phyloP scores from a whole-genome alignment of 202 grass and related monocot species.

The Zizania palustris region DNA sequence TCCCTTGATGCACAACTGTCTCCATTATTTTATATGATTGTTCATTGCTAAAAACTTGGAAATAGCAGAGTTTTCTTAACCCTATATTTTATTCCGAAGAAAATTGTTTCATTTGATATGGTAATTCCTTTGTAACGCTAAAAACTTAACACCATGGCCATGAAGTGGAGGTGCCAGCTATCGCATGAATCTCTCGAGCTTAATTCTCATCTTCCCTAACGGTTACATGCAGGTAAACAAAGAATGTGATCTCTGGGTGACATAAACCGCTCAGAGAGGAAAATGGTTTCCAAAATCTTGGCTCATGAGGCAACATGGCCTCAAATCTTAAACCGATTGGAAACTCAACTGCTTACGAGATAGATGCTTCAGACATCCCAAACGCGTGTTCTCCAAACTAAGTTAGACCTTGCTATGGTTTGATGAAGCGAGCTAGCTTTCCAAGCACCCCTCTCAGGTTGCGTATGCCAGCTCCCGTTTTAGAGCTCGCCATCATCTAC shows the following conservation, averaged over 20 bases:
- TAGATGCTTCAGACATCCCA: neutral
- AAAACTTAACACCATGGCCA: too few species aligned
- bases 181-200: too few species aligned
- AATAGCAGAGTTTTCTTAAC: too few species aligned
- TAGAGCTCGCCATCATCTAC: conserved; percentile 95
- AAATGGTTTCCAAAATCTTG: conserved; percentile 4
- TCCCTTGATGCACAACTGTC: too few species aligned
- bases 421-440: conserved; percentile 76
- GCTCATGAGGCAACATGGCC: neutral
- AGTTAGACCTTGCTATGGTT: conserved; percentile 53
- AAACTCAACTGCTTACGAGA: neutral
- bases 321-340: neutral
- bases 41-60: too few species aligned
- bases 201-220: neutral
- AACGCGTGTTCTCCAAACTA: neutral
- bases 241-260: neutral
- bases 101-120: too few species aligned
- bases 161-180: too few species aligned
- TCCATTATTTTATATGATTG: too few species aligned
- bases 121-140: too few species aligned
- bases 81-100: too few species aligned
- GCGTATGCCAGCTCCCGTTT: conserved; percentile 78
- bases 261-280: neutral
- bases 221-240: neutral
- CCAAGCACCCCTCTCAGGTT: conserved; percentile 70